phyloP scores from a whole-genome alignment of 1,284 basidiomycete genomes.

The Leccinum glutinopallens region DNA sequence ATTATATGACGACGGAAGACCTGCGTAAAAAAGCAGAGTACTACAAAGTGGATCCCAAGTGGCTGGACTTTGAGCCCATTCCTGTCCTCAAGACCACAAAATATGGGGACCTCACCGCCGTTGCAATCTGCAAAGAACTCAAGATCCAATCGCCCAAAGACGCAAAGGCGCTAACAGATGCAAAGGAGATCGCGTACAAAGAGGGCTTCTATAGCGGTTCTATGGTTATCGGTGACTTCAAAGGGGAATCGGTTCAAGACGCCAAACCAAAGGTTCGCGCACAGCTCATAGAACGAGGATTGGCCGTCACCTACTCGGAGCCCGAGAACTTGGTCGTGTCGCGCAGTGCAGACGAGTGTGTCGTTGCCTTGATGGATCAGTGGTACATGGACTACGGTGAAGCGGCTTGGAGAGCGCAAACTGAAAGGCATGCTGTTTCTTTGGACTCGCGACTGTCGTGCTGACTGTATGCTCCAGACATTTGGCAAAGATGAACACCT shows the following conservation, averaged over 20 bases:
- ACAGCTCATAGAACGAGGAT: constrained; percentile 76
- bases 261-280: constrained; percentile 90
- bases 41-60: constrained; percentile 93
- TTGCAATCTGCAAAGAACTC: constrained; percentile 84
- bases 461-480: constrained; percentile 48
- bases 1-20: constrained; percentile 90
- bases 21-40: constrained; percentile 97
- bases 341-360: constrained; percentile 92
- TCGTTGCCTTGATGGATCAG: constrained; percentile 97
- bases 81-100: constrained; percentile 89
- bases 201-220: constrained; percentile 96
- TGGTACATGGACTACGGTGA: constrained; percentile 99
- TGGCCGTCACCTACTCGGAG: constrained; percentile 93
- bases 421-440: constrained; percentile 75
- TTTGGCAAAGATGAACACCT: constrained; percentile 88
- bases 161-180: constrained; percentile 89
- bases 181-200: constrained; percentile 98
- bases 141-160: constrained; percentile 98
- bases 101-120: constrained; percentile 91
- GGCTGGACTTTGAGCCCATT: constrained; percentile 86
- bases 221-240: constrained; percentile 90
- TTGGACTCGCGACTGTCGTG: background rate
- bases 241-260: constrained; percentile 85
- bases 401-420: constrained; percentile 81
- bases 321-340: constrained; percentile 93